phyloP scores from a whole-genome alignment of 1,139 yeast genomes.

The Zhuliangozyma blackwelliae region DNA sequence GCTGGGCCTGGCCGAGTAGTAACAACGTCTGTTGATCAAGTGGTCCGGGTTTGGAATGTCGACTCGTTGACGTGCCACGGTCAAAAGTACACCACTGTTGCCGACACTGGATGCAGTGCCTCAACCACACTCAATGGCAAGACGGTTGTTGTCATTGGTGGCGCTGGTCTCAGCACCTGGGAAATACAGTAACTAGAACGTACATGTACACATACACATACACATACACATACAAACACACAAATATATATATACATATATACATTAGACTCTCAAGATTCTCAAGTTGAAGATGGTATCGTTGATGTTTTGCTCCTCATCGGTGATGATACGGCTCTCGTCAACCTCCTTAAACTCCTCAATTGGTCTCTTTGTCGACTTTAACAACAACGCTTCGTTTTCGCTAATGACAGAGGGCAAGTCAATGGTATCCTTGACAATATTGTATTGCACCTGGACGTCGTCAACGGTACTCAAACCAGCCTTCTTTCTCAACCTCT shows the following conservation, averaged over 20 bases:
- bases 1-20: constrained; percentile 18
- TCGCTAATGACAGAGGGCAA: constrained; percentile 60
- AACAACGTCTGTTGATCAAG: constrained; percentile 76
- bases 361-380: constrained; percentile 69
- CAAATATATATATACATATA: too few species aligned
- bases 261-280: constrained; percentile 53
- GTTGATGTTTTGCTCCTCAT: constrained; percentile 86
- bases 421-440: constrained; percentile 66
- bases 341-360: constrained; percentile 34
- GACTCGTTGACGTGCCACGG: constrained; percentile 33
- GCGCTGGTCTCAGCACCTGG: constrained; percentile 68
- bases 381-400: constrained; percentile 66
- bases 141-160: constrained; percentile 51
- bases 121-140: constrained; percentile 20
- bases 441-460: constrained; percentile 75
- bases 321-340: constrained; percentile 56
- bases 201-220: too few species aligned
- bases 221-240: too few species aligned
- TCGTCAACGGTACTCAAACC: constrained; percentile 95
- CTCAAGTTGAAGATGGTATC: constrained; percentile 81
- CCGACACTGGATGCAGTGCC: constrained; percentile 81
- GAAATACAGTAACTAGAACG: constrained; percentile 7
- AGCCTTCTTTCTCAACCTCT: constrained; percentile 94
- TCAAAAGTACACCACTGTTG: constrained; percentile 68
- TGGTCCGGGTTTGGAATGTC: constrained; percentile 58